These are phyloP conservation scores for Gonium pectorale DNA, from an alignment of 139 green algal genomes.

Conservation along the genomic window DNA sequence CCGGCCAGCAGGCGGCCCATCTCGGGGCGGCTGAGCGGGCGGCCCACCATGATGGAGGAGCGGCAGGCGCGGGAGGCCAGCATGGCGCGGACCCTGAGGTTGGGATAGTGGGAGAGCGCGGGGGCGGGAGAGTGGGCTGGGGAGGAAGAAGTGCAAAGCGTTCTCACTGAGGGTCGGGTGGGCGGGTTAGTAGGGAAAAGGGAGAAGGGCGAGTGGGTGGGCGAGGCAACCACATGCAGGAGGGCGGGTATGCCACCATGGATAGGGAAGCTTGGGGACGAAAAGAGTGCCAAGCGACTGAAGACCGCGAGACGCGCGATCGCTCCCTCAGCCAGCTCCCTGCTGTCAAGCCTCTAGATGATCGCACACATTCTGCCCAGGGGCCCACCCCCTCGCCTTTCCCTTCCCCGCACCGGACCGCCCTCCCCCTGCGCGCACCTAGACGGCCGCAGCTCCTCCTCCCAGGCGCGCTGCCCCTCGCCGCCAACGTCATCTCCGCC, in stretches of 20 bases:
- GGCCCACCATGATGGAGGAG: slow-evolving; percentile 97
- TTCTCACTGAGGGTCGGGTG: neutral
- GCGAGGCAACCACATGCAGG: too few species aligned
- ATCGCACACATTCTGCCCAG: too few species aligned
- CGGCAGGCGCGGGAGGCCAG: slow-evolving; percentile 94
- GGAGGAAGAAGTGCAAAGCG: too few species aligned
- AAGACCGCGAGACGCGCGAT: too few species aligned
- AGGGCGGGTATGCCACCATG: too few species aligned
- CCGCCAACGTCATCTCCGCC: slow-evolving; percentile 67
- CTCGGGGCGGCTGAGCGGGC: slow-evolving; percentile 63
- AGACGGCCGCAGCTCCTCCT: slow-evolving; percentile 52
- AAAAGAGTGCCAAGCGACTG: too few species aligned
- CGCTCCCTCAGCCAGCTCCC: too few species aligned
- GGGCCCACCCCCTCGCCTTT: neutral
- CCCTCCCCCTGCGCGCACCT: slow-evolving; percentile 26
- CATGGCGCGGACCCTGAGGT: slow-evolving; percentile 86
- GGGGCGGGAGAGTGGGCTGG: too few species aligned
- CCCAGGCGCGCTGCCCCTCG: slow-evolving; percentile 70
- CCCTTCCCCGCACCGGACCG: neutral
- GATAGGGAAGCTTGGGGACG: too few species aligned
- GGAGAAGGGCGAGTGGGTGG: neutral
- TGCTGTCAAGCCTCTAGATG: too few species aligned
- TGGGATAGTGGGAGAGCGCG: neutral
- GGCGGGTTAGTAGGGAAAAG: neutral
- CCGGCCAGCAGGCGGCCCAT: slow-evolving; percentile 84